Evolutionary conservation across 2,329 filamentous ascomycete genomes (phyloP).

Genomic region (Fusarium dimerum): DNA sequence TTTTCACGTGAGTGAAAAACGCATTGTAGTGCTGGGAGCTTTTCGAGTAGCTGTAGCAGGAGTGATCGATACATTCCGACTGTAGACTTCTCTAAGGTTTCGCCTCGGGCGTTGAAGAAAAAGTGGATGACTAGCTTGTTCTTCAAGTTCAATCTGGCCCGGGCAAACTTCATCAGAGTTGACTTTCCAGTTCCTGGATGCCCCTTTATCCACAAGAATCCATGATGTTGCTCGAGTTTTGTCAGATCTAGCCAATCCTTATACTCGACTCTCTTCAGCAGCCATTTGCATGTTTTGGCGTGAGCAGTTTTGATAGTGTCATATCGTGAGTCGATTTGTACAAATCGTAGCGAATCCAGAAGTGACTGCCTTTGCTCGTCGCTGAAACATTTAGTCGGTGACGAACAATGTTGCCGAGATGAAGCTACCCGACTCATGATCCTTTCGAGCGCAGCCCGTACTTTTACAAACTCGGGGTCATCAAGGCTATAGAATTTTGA

Average conservation of each 20-base stretch:
- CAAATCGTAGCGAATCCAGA: constrained; percentile 13
- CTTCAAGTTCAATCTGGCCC: constrained; percentile 5
- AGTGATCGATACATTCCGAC: constrained; percentile 53
- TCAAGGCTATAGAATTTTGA: no score
- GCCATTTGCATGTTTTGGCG: constrained; percentile 17
- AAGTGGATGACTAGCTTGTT: constrained; percentile 38
- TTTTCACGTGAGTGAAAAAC: constrained; percentile 27
- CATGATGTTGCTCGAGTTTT: constrained; percentile 13
- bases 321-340: constrained; percentile 12
- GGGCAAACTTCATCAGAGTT: constrained; percentile 45
- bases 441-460: no score
- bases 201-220: constrained; percentile 50
- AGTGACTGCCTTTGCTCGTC: constrained; percentile 1
- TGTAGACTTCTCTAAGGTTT: constrained; percentile 44
- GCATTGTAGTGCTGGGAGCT: constrained; percentile 32
- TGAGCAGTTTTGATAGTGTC: constrained; percentile 11
- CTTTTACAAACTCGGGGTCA: no score
- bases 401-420: no score
- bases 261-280: constrained; percentile 1
- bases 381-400: no score
- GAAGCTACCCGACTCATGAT: no score
- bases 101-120: constrained; percentile 53
- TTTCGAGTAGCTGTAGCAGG: constrained; percentile 45
- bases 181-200: constrained; percentile 49
- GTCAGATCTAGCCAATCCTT: constrained; percentile 6